Base-by-base conservation (phyloP, 352 stramenopile genomes). In the Lagenidium giganteum region DNA sequence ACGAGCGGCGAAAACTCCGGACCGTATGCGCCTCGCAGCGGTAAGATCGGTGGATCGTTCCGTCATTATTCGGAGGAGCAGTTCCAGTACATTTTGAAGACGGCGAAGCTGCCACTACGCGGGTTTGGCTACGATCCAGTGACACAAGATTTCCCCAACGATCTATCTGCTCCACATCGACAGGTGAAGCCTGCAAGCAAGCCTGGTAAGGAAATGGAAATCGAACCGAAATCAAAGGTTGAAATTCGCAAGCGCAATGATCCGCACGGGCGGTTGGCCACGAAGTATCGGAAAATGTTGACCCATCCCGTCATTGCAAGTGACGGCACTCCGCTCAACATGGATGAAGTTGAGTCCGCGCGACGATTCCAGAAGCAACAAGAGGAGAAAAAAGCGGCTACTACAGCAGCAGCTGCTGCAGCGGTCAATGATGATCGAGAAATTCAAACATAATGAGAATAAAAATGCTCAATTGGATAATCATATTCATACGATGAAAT, bases 51-150 rank as follows among this genome's bases (percentile, higher is more conserved):
- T 20, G 81, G 57, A 2, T 93, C 80, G 12, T 94, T 94, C 57
- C 64, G 65, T 14, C 83, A 93, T 43, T 94, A 79, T 54, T 86
- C 77, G 40, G 63, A 84, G 8, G 78, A 83, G 37, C 83, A 94
- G 61, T 91, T 93, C 43, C 61, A 88, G 32, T 70, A 93, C 44
- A 87, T 94, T 35, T 47, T 84, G 9, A 83, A 86, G 47, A 82
- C 67, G 1, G 83, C 83, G 9, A 83, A 86, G 26, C 42, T 89
- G 35, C 77, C 72, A n/a, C 46, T 94, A 42, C 70, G 76, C 20
- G 77, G 81, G 26, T 94, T 94, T 54, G 83, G 83, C n/a, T 94
- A 94, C 46, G 80, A 94, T 48, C 67, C 83, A 1, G 70, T 61
- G 40, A 93, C 75, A 18, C 83, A 94, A 33, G 61, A 79, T 18